Evolutionary conservation across 208 protist species (phyloP).

Genomic region (Trypanosoma brucei): DNA sequence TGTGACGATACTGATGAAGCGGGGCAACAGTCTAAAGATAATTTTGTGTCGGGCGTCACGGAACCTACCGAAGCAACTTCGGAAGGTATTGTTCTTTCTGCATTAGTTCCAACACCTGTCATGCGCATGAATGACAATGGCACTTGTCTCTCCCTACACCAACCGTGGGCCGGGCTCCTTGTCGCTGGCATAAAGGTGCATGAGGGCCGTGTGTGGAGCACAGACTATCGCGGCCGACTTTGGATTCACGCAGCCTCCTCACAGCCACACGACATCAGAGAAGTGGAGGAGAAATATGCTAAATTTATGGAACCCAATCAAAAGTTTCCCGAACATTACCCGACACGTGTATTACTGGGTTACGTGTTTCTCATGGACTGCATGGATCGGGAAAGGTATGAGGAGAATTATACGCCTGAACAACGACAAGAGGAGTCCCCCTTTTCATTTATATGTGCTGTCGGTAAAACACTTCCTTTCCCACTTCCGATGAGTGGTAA

Average conservation of each 20-base stretch:
- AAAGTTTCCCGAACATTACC: constrained; percentile 85
- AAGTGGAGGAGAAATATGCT: constrained; percentile 69
- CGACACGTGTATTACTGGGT: constrained; percentile 82
- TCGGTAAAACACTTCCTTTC: constrained; percentile 67
- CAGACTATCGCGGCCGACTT: constrained; percentile 81
- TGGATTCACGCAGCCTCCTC: constrained; percentile 89
- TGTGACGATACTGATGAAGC: background rate
- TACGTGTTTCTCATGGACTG: constrained; percentile 86
- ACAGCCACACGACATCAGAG: constrained; percentile 56
- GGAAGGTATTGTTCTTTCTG: constrained; percentile 2
- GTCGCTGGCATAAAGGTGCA: constrained; percentile 90
- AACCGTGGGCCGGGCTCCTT: constrained; percentile 90
- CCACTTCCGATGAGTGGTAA: constrained; percentile 86
- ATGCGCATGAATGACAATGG: constrained; percentile 79
- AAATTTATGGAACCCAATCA: constrained; percentile 43
- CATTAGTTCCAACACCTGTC: constrained; percentile 36
- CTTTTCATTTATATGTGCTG: constrained; percentile 85
- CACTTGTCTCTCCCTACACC: constrained; percentile 90
- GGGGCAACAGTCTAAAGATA: background rate
- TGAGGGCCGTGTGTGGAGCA: constrained; percentile 85
- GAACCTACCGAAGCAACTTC: background rate
- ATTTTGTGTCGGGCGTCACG: background rate
- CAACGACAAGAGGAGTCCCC: constrained; percentile 78
- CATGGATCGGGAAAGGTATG: constrained; percentile 61
- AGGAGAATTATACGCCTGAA: constrained; percentile 37